Conservation (phyloP, 495 filamentous ascomycete genomes). For the Polyplosphaeria fusca region DNA sequence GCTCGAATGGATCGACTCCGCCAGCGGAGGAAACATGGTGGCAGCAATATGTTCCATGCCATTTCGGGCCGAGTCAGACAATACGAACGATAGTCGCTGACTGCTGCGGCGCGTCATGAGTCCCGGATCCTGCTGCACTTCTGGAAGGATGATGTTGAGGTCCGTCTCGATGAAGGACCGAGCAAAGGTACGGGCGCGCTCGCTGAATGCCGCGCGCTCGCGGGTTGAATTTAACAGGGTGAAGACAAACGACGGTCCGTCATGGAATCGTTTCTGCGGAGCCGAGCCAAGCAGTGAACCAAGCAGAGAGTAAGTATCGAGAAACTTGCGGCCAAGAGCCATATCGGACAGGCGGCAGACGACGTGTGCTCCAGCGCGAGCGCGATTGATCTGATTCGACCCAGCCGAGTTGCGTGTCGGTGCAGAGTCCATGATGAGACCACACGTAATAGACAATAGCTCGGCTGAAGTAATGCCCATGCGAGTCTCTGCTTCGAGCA, state of each 20-base stretch:
- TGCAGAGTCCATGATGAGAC: conserved; percentile 10
- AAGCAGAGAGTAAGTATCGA: conserved; percentile 12
- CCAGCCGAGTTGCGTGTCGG: not conserved
- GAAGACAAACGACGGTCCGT: conserved; percentile 10
- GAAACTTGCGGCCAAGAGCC: conserved; percentile 17
- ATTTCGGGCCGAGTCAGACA: not conserved
- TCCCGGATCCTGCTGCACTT: not conserved
- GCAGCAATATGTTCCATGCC: conserved; percentile 6
- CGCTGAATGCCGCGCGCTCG: conserved; percentile 9
- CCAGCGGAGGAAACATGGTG: conserved; percentile 4
- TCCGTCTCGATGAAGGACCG: conserved; percentile 13
- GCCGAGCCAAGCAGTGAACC: conserved; percentile 6
- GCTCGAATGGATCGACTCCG: conserved; percentile 6
- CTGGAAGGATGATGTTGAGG: conserved; percentile 13
- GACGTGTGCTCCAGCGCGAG: not conserved
- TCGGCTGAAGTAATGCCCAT: conserved; percentile 23
- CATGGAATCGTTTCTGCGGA: conserved; percentile 8
- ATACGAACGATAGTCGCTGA: not conserved
- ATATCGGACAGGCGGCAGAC: conserved; percentile 2
- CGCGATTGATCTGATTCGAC: not conserved
- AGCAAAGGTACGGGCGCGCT: conserved; percentile 3
- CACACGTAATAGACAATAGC: conserved; percentile 14
- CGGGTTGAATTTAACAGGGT: conserved; percentile 6
- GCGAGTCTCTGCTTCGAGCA: conserved; percentile 2
- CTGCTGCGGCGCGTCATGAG: not conserved